These are phyloP conservation scores for Exophiala viscosa DNA, from an alignment of 2,329 filamentous ascomycete species.

Conservation along the genomic window DNA sequence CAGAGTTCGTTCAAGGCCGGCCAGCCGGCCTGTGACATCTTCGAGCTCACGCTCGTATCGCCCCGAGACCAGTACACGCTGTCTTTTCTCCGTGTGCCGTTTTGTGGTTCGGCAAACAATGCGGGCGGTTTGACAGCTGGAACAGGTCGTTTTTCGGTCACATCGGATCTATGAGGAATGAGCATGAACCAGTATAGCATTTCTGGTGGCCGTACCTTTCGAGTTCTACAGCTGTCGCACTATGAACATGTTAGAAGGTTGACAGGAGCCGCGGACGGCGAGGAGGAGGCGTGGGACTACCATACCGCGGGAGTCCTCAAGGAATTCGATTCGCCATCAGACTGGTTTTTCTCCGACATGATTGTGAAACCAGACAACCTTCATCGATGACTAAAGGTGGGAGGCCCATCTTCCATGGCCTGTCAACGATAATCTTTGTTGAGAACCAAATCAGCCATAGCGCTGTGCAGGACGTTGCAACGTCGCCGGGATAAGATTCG, in stretches of 20 bases:
- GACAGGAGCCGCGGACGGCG: not conserved
- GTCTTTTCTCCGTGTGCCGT: constrained; percentile 35
- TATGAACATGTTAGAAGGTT: constrained; percentile 2
- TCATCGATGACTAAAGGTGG: no score
- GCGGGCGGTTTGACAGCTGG: constrained; percentile 39
- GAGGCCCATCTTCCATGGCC: no score
- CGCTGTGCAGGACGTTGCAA: no score
- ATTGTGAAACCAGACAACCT: not conserved
- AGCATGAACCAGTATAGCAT: not conserved
- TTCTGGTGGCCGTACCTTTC: constrained; percentile 12
- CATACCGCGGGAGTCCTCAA: constrained; percentile 4
- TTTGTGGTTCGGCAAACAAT: constrained; percentile 39
- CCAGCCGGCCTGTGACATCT: constrained; percentile 49
- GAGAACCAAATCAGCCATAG: no score
- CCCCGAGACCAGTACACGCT: constrained; percentile 40
- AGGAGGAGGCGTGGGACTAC: not conserved
- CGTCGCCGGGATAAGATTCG: not conserved
- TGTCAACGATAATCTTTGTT: no score
- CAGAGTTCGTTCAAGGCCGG: constrained; percentile 46
- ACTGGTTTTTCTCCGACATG: constrained; percentile 6
- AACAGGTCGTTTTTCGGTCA: constrained; percentile 41
- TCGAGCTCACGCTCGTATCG: constrained; percentile 53
- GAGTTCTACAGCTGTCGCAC: constrained; percentile 22
- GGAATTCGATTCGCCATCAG: constrained; percentile 1
- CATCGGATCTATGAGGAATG: constrained; percentile 36